These are phyloP conservation scores for Prunus davidiana DNA, from an alignment of 306 rosid genomes.

Conservation along the genomic window DNA sequence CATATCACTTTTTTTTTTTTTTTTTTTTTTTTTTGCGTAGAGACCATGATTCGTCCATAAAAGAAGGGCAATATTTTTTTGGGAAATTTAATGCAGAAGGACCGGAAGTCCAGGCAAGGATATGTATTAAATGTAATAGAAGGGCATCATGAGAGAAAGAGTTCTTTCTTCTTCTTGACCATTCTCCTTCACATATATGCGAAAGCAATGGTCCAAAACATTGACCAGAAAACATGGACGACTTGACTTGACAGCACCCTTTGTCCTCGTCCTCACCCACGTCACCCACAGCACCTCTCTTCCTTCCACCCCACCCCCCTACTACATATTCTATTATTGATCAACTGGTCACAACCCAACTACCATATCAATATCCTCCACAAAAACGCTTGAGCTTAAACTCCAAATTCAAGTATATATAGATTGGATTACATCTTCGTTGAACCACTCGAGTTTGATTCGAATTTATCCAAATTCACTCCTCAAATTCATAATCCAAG, in stretches of 20 bases:
- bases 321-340: background rate
- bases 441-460: background rate
- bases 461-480: background rate
- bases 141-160: background rate
- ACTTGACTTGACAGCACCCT: background rate
- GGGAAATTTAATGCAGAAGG: conserved; percentile 26
- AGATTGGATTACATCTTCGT: background rate
- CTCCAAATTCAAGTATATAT: too few relatives aligned
- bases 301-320: background rate
- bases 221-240: conserved; percentile 47
- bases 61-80: background rate
- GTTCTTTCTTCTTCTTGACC: conserved; percentile 26
- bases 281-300: background rate
- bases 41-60: background rate
- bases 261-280: conserved; percentile 24
- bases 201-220: conserved; percentile 20
- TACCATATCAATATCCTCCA: background rate
- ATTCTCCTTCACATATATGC: conserved; percentile 19
- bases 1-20: too few relatives aligned
- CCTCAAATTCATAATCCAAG: background rate
- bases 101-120: conserved; percentile 24
- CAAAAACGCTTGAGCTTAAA: background rate
- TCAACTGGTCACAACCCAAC: background rate
- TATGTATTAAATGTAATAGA: background rate
- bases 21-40: too few relatives aligned